Evolutionary conservation across 2,329 filamentous ascomycete species (phyloP), one percentile per base, ranked within the genome.

Genomic region (Juglanconis juglandina): DNA sequence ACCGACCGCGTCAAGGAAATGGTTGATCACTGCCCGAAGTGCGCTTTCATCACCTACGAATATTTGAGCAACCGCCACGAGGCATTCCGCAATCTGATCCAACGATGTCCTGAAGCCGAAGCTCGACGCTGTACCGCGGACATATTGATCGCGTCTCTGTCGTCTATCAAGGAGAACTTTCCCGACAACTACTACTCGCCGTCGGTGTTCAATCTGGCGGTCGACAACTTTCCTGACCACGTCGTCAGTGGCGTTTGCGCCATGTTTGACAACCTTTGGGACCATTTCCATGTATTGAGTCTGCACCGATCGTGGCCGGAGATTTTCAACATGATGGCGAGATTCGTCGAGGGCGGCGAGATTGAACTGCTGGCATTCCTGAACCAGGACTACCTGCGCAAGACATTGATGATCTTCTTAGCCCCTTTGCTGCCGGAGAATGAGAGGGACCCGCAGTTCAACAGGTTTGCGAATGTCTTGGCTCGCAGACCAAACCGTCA

Each of bases 251-350:
- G 71, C 2, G 71, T 75, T 4, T 71, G 86, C 46, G 66, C 68
- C 17, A 74, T 85, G 30, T 77, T 92, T 53, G 75, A 78, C 35
- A 71, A 78, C 30, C 71, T 91, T 3, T 91, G 86, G 83, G 75
- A 81, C 3, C 77, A 74, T n/a, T 85, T 92, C 59, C 85, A 90
- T 62, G 72, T 77, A 3, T 77, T 81, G 50, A 58, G 48, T 30
- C 17, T 52, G 33, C 76, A 85, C 34, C 83, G 87, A 59, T 83
- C 89, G 3, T 95, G 91, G 91, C 84, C 87, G 47, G 90, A 94
- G 67, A 88, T 88, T 60, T 94, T 94, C 69, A 82, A 83, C 11
- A 80, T 89, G n/a, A 77, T 93, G 63, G 69, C 82, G n/a, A 77
- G 77, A n/a, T 88, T 93, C 68, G 85, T 86, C 13, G 78, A 76